Conservation (phyloP, 2,329 filamentous ascomycete species). For the Botrytis fabae region DNA sequence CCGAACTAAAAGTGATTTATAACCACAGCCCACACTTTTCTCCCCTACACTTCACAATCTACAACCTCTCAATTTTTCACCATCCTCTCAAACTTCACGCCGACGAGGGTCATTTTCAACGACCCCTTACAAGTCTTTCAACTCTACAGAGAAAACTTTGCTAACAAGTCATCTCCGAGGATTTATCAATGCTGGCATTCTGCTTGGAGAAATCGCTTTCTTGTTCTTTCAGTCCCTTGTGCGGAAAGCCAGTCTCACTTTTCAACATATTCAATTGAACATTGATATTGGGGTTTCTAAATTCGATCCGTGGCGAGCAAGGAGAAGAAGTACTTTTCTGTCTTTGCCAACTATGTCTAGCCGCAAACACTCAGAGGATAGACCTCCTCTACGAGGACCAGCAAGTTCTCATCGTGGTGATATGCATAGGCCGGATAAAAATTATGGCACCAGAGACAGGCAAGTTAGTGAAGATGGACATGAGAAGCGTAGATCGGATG, state of each 20-base stretch:
- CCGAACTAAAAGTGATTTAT: not conserved
- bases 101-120: not conserved
- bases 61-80: not conserved
- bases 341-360: constrained; percentile 6
- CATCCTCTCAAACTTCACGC: not conserved
- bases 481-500: not conserved
- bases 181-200: not conserved
- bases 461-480: not conserved
- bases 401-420: not conserved
- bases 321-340: not conserved
- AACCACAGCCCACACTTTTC: not conserved
- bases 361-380: not conserved
- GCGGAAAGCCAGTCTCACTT: not conserved
- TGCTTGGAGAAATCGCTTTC: not conserved
- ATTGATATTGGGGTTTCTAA: not conserved
- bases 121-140: not conserved
- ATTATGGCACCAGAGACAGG: not conserved
- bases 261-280: not conserved
- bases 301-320: not conserved
- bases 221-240: not conserved
- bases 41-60: not conserved
- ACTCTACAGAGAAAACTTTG: not conserved
- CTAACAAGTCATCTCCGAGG: not conserved
- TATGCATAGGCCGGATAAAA: not conserved
- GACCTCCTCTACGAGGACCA: not conserved